Conservation (phyloP, 1,284 basidiomycete species). For the Lentinula novae-zelandiae region DNA sequence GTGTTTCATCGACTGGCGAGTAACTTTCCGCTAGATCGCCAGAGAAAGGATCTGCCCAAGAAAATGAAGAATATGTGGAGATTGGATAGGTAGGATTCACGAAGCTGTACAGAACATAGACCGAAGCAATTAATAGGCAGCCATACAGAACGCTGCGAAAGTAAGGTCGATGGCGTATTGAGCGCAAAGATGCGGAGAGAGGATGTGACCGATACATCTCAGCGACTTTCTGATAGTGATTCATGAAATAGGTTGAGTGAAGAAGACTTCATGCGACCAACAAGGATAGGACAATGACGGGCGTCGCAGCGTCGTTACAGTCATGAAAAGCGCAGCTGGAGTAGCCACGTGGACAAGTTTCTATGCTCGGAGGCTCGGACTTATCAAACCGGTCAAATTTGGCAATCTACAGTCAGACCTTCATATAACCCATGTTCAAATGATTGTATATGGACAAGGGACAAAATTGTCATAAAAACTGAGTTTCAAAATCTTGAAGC, state of each 20-base stretch:
- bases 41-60: constrained; percentile 9
- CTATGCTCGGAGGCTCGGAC: no score
- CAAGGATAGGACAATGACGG: no score
- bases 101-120: constrained; percentile 18
- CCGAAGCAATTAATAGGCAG: constrained; percentile 15
- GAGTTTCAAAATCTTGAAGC: no score
- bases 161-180: constrained; percentile 22
- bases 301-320: no score
- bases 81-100: constrained; percentile 1
- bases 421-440: no score
- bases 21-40: constrained; percentile 14
- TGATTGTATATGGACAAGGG: no score
- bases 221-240: constrained; percentile 5
- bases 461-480: no score
- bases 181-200: constrained; percentile 6
- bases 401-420: no score
- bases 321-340: no score
- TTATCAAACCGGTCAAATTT: no score
- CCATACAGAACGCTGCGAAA: constrained; percentile 22
- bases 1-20: constrained; percentile 15
- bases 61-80: constrained; percentile 2
- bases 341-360: no score
- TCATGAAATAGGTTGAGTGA: neutral
- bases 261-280: no score
- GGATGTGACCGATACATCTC: constrained; percentile 13